Evolutionary conservation across 2,329 filamentous ascomycete species (phyloP), one percentile per base, ranked within the genome.

Genomic region (Phaeosphaeria sp.): DNA sequence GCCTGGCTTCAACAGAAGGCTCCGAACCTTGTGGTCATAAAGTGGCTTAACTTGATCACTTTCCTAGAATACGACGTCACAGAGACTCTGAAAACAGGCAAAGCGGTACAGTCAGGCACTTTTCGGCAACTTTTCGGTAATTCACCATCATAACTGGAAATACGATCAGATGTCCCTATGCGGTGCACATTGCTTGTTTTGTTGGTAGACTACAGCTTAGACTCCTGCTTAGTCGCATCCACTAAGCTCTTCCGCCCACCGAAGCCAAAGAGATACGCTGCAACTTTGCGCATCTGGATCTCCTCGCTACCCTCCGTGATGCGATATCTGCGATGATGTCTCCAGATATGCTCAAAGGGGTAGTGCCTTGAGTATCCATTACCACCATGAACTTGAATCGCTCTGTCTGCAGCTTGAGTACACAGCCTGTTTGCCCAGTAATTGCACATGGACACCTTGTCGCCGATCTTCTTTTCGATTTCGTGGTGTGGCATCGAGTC

Each of bases 221-320:
- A 60, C 18, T 67, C 69, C 54, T 64, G 56, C 43, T 64, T 70
- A 41, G 72, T 74, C 25, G 68, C 72, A 63, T 77, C 73, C 1
- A 63, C 66, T 23, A 74, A 48, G 27, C 79, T 81, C 60, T 77
- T 78, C 52, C 79, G 74, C 0, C 81, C 82, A 11, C 79, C 78
- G 62, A 83, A 85, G 0, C 83, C 84, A 69, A 87, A 87, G 44
- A 87, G 62, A 72, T 84, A 86, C 10, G 83, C 85, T 0, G 85
- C 86, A 10, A 89, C 81, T 73, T 87, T 88, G n/a, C 85, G 78
- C 82, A 88, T 88, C 73, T 89, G 86, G 51, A 89, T 87, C 77
- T 89, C 86, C 69, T 89, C 87, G 54, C 84, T 85, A 0, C 86
- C 86, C 69, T 89, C 87, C 0, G 86, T 89, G 60, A 89, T 89